These are phyloP conservation scores for Pseudocercospora fijiensis DNA, from an alignment of 2,329 filamentous ascomycete species.

Conservation along the genomic window DNA sequence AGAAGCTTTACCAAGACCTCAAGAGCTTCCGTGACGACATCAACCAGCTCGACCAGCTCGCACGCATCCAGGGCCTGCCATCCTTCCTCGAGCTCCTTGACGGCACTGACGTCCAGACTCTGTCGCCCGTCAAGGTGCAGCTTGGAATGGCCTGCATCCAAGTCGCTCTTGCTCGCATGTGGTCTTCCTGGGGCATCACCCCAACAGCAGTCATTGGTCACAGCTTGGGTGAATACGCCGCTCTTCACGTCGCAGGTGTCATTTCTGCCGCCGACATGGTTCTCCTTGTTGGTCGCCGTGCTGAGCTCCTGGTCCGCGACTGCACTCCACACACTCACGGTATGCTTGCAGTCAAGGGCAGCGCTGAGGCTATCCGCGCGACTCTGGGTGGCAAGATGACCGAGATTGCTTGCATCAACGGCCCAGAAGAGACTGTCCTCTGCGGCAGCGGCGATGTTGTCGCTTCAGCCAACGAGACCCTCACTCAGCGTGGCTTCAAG, in stretches of 20 bases:
- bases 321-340: conserved; percentile 67
- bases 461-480: conserved; percentile 51
- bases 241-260: conserved; percentile 68
- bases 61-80: conserved; percentile 48
- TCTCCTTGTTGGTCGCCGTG: conserved; percentile 68
- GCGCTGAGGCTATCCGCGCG: conserved; percentile 53
- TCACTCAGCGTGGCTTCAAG: conserved; percentile 58
- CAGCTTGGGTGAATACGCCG: conserved; percentile 72
- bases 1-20: conserved; percentile 52
- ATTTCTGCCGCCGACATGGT: conserved; percentile 70
- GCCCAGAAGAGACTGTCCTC: conserved; percentile 72
- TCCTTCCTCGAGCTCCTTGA: conserved; percentile 52
- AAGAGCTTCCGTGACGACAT: conserved; percentile 51
- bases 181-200: conserved; percentile 55
- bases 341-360: conserved; percentile 61
- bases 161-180: conserved; percentile 54
- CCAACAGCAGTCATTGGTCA: conserved; percentile 55
- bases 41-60: conserved; percentile 50
- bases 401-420: conserved; percentile 72
- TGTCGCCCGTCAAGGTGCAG: conserved; percentile 54
- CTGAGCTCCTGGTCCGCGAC: conserved; percentile 62
- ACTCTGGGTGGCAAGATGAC: conserved; percentile 52
- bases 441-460: conserved; percentile 62
- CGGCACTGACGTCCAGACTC: conserved; percentile 50
- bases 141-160: conserved; percentile 56